Evolutionary conservation across 148 eudicot species (phyloP), one percentile per base, ranked within the genome.

Genomic region (Amaranthus palmeri): DNA sequence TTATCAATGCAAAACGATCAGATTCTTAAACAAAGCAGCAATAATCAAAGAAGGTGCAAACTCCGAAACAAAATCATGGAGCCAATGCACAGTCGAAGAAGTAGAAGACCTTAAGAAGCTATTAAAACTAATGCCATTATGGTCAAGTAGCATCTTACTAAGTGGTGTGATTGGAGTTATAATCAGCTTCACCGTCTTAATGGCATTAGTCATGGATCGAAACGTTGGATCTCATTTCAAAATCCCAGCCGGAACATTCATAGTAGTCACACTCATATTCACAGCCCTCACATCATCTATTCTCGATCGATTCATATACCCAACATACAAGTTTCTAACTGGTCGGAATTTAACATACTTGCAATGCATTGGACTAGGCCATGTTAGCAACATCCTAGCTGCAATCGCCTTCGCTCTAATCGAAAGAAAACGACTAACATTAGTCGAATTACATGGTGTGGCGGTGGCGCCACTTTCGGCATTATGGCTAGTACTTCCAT

Each of bases 171-270:
- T 86, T 0, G 86, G 82, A 36, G 83, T 86, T 52, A 87, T 81
- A 44, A n/a, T 55, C 4, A 85, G 96, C 75, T 51, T 90, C 51
- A 48, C 77, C 0, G 76, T 82, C 10, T 85, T 92, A 9, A 90
- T 88, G 82, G 91, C 96, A 49, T 69, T 86, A 70, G 80, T 82
- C 65, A 83, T 83, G 86, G 85, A 86, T 15, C 53, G 85, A 61
- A 63, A 60, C 45, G 65, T 86, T 3, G 85, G 85, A 4, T 51
- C 77, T 4, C 45, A 72, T 47, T 79, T 79, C 70, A 68, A 77
- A 68, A 71, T 81, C 8, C 85, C 86, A 0, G 82, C 85, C 1
- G 81, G 81, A 0, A 76, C 86, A 2, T 76, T 79, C 51, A 58
- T 79, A 0, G 81, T 77, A 17, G 59, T 86, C n/a, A 62, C 72